These are phyloP conservation scores for Acanthamoeba rhysodes DNA, from an alignment of 208 protist species.

Conservation along the genomic window DNA sequence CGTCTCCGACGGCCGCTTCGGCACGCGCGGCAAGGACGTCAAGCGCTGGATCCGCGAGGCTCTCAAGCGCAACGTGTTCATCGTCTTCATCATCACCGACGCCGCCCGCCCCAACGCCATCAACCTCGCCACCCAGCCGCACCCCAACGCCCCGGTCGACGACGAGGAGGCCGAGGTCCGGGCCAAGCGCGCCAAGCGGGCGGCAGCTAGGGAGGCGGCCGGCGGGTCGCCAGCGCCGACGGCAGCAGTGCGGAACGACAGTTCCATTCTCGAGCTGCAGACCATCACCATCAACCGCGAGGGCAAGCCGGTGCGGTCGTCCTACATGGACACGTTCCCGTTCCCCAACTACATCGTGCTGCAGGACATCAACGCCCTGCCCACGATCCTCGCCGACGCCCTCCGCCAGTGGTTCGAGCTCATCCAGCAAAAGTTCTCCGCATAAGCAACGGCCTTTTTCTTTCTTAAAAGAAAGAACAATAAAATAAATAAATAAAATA, in stretches of 20 bases:
- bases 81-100: conserved; percentile 76
- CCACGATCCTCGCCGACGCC: conserved; percentile 98
- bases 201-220: neutral
- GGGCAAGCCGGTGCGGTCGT: conserved; percentile 66
- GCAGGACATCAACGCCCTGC: conserved; percentile 96
- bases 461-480: too few relatives aligned
- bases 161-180: neutral
- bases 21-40: conserved; percentile 72
- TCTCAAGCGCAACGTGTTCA: conserved; percentile 66
- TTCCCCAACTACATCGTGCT: conserved; percentile 99
- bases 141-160: neutral
- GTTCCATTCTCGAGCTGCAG: conserved; percentile 69
- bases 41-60: conserved; percentile 74
- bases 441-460: too few relatives aligned
- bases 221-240: neutral
- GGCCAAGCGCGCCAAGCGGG: neutral
- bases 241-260: neutral
- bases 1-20: conserved; percentile 98
- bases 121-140: neutral
- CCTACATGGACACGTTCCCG: conserved; percentile 99
- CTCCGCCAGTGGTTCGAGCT: conserved; percentile 99
- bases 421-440: conserved; percentile 80
- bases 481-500: too few relatives aligned
- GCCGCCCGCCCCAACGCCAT: conserved; percentile 12
- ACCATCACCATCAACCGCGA: conserved; percentile 46